Evolutionary conservation across 176 grass and related monocot species (phyloP).

Genomic region (Areca catechu): DNA sequence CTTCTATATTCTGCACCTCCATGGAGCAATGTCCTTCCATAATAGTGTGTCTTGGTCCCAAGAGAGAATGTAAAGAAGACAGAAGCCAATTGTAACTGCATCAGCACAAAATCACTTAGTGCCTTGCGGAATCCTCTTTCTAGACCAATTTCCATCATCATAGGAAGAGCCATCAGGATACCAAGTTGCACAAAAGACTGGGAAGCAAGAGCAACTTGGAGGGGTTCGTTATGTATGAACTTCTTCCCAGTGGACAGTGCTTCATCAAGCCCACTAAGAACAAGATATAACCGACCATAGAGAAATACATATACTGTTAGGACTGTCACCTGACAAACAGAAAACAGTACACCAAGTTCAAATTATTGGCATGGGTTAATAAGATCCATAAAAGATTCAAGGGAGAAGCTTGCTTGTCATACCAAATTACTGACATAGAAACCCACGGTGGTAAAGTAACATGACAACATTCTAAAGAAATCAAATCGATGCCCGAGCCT

Average conservation of each 20-base stretch:
- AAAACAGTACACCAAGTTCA: slow-evolving; percentile 5
- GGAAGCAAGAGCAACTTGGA: slow-evolving; percentile 82
- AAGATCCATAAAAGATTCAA: not conserved
- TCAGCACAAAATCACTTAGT: slow-evolving; percentile 82
- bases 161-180: slow-evolving; percentile 81
- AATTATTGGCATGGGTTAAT: not conserved
- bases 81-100: slow-evolving; percentile 87
- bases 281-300: slow-evolving; percentile 83
- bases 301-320: slow-evolving; percentile 88
- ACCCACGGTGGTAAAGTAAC: slow-evolving; percentile 88
- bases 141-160: slow-evolving; percentile 97
- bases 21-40: slow-evolving; percentile 82
- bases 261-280: slow-evolving; percentile 76
- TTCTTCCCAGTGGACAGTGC: slow-evolving; percentile 39
- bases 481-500: slow-evolving; percentile 90
- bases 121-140: slow-evolving; percentile 97
- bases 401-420: slow-evolving; percentile 1
- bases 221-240: slow-evolving; percentile 67
- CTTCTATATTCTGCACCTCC: slow-evolving; percentile 89
- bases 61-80: slow-evolving; percentile 97
- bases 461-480: slow-evolving; percentile 97
- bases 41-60: slow-evolving; percentile 95
- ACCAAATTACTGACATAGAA: slow-evolving; percentile 97
- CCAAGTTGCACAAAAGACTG: slow-evolving; percentile 95
- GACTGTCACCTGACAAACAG: slow-evolving; percentile 59